Evolutionary conservation across 2,329 filamentous ascomycete species (phyloP).

Genomic region (Cercospora janseana): DNA sequence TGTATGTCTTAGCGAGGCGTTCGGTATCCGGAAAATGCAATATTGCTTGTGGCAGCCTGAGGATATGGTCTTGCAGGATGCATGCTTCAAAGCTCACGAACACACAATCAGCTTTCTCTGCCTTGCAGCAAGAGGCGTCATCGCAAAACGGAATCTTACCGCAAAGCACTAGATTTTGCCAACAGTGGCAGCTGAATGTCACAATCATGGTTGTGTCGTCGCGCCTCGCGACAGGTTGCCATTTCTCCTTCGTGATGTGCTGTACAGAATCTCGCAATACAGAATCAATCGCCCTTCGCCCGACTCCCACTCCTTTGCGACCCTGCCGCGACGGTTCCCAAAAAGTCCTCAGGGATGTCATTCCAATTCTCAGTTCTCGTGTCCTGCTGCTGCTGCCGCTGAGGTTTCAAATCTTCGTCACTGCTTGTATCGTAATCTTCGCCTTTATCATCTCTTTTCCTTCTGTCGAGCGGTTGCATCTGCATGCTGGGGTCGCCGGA

Average conservation of each 20-base stretch:
- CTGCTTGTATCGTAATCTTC: constrained; percentile 35
- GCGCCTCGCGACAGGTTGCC: background rate
- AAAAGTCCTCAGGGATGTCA: constrained; percentile 49
- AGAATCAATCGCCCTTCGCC: constrained; percentile 34
- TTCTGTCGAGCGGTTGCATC: constrained; percentile 43
- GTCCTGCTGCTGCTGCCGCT: constrained; percentile 10
- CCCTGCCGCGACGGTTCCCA: constrained; percentile 31
- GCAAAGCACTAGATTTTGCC: no score
- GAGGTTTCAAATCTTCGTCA: constrained; percentile 27
- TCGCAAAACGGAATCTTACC: no score
- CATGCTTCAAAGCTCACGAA: no score
- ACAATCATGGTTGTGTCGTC: no score
- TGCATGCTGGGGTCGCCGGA: constrained; percentile 34
- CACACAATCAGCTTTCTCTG: no score
- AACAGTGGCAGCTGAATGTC: no score
- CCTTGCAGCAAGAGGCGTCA: no score
- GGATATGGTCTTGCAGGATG: background rate
- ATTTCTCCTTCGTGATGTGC: constrained; percentile 61
- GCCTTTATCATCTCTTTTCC: constrained; percentile 20
- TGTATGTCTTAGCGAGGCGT: constrained; percentile 15
- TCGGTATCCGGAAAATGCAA: constrained; percentile 7
- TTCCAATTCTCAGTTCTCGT: constrained; percentile 46
- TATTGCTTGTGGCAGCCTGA: background rate
- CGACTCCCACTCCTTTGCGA: constrained; percentile 34
- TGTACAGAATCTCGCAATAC: constrained; percentile 60